Base-by-base conservation (phyloP, 331 rosid species). In the Arachis monticola region DNA sequence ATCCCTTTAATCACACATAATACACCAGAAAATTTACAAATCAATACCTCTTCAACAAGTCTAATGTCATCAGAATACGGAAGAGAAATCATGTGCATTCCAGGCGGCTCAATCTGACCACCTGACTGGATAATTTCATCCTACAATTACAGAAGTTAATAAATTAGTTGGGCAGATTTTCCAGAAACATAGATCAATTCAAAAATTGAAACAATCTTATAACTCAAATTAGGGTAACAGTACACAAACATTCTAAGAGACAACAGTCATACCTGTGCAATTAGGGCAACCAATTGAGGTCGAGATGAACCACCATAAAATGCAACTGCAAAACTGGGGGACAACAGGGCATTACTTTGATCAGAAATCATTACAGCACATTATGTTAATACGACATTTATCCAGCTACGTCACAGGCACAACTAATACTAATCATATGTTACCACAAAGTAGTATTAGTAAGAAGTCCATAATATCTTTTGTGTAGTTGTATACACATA, bases 71-170 rank as follows among this genome's bases (percentile, higher is more conserved):
- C 98, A 62, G 89, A 84, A 81, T 88, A 94, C 61, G 99, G 97
- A 73, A 94, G 96, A 90, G 87, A 88, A 72, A 94, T 77, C 96
- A 94, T 89, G 77, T 90, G 90, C 97, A 94, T 87, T 85, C 99
- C 98, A 8, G 98, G 99, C 0, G 99, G 99, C 82, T 90, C 97
- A 70, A 94, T 77, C 88, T 94, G 97, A 84, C 90, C 83, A 68
- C 92, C 94, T 56, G 85, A 82, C 64, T 78, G 82, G 73, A 81
- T 65, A 59, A 94, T 80, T 83, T 94, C 99, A 0, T 94, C 96
- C 99, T 94, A 75, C 73, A 82, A 70, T 45, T 31, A 60, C 8
- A 52, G 57, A 71, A 79, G 77, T 45, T 60, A 42, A 55, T 61
- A 35, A 70, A 35, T 60, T 35, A 31, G 55, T 57, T 58, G 61